Evolutionary conservation across 208 protist genomes (phyloP), one percentile per base, ranked within the genome.

Genomic region (Vickermania spadyakhi): DNA sequence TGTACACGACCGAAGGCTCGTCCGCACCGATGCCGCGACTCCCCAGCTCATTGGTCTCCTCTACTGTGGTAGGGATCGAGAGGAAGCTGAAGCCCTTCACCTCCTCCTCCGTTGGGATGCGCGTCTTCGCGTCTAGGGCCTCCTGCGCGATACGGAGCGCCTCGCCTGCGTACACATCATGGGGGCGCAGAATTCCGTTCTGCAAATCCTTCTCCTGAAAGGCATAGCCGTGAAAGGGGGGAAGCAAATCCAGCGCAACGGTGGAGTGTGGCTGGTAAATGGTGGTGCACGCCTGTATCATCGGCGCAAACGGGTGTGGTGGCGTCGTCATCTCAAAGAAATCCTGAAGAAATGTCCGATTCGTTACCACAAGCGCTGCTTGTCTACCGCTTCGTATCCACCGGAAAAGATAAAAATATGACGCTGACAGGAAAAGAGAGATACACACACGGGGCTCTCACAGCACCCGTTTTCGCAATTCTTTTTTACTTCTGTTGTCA

Each of bases 161-260:
- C 36, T 7, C 36, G 18, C 36, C 36, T 7, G 36, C 7, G 18
- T n/a, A 45, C 11, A 18, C 36, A 18, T 45, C 36, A 45, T 45
- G 36, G 36, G 36, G 36, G 11, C 36, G 36, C 11, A 45, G 7
- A 18, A 45, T 45, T 18, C 18, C 36, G 18, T 45, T 45, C 36
- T 7, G 18, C 7, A 45, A 18, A 18, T 45, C 36, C 36, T 45
- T 45, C 54, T 65, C 60, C 49, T 65, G 60, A 23, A 49, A 65
- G 29, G 60, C 60, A 28, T 29, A 65, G 3, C 51, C 5, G 31
- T 65, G 60, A 25, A 36, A 65, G 27, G 42, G 60, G 5, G 60
- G 60, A 5, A 65, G 51, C 4, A 65, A 22, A 18, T 65, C 60
- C 5, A 65, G 60, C 30, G 36, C 29, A 4, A 22, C 31, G 4